Base-by-base conservation (phyloP, 768 basidiomycete genomes). In the Calocybe cyanea region DNA sequence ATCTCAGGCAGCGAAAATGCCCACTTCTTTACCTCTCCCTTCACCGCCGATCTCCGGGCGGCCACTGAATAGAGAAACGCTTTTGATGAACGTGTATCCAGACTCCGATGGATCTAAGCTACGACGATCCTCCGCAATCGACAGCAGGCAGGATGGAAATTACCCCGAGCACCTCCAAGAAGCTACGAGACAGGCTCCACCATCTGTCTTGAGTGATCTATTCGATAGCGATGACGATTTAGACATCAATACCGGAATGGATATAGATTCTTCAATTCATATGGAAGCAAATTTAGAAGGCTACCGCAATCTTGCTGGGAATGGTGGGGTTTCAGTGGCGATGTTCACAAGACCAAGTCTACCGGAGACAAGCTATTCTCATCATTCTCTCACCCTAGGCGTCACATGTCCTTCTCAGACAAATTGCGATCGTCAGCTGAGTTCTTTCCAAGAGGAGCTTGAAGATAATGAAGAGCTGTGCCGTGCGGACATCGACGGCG, bases 241-340 rank as follows among this genome's bases (percentile, higher is more conserved):
- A 15, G 48, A 37, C 18, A 43, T 56, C 17, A 28, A 48, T 21
- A 53, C 50, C 25, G 57, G 54, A 42, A 41, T 44, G 19, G 43
- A 44, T 32, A 51, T 30, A 19, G 32, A 35, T 14, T 34, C 35
- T 24, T 46, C 44, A 20, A 18, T 30, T 13, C 31, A 13, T 33
- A 47, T 38, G 41, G 46, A 39, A 45, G 41, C 24, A 23, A 37
- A 33, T 46, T 48, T 42, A 28, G 44, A 46, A 20, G 33, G 35
- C 14, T 32, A 20, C 34, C 36, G 24, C 34, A 14, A 39, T 49
- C 33, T 48, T 45, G 48, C 41, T 19, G 46, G 47, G 41, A 20
- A 46, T 43, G 34, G 43, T 28, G 57, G 54, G 34, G 56, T 38
- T 50, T 52, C 52, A 43, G 52, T 48, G 51, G 54, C 31, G 20